phyloP scores from a whole-genome alignment of 2,329 filamentous ascomycete genomes.

The Celoporthe dispersa region DNA sequence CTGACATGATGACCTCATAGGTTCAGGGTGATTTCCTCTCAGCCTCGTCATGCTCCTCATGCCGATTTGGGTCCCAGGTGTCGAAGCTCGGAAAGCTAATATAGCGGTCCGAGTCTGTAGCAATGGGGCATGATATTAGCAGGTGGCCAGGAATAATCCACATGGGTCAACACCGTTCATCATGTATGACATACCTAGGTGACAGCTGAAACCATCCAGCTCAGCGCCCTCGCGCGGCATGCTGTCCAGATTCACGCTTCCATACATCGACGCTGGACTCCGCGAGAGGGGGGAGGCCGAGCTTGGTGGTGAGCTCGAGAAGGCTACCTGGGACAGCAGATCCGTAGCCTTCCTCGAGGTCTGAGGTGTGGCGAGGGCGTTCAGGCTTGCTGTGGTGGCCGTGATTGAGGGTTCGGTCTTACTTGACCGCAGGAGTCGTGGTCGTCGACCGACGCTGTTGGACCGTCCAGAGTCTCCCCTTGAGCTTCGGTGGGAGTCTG shows the following conservation, averaged over 20 bases:
- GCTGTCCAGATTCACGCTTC: slow-evolving; percentile 34
- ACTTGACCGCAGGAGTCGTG: slow-evolving; percentile 57
- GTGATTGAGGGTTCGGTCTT: slow-evolving; percentile 64
- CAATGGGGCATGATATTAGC: slow-evolving; percentile 29
- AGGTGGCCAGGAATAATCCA: slow-evolving; percentile 23
- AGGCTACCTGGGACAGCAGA: slow-evolving; percentile 58
- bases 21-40: slow-evolving; percentile 39
- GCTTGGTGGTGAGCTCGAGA: slow-evolving; percentile 47
- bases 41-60: slow-evolving; percentile 46
- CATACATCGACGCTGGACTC: slow-evolving; percentile 40
- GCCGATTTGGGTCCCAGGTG: slow-evolving; percentile 60
- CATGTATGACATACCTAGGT: slow-evolving; percentile 25
- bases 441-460: slow-evolving; percentile 47
- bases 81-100: slow-evolving; percentile 78
- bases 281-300: slow-evolving; percentile 42
- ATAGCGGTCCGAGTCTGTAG: slow-evolving; percentile 57
- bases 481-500: slow-evolving; percentile 40
- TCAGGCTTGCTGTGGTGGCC: slow-evolving; percentile 56
- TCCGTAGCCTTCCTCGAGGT: slow-evolving; percentile 57
- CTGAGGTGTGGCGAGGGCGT: slow-evolving; percentile 54
- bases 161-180: background rate
- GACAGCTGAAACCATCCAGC: slow-evolving; percentile 25
- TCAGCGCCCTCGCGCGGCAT: slow-evolving; percentile 29
- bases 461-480: slow-evolving; percentile 48
- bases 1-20: slow-evolving; percentile 9